phyloP scores from a whole-genome alignment of 2,329 filamentous ascomycete genomes.

The Fusarium neocosmosporiellum region DNA sequence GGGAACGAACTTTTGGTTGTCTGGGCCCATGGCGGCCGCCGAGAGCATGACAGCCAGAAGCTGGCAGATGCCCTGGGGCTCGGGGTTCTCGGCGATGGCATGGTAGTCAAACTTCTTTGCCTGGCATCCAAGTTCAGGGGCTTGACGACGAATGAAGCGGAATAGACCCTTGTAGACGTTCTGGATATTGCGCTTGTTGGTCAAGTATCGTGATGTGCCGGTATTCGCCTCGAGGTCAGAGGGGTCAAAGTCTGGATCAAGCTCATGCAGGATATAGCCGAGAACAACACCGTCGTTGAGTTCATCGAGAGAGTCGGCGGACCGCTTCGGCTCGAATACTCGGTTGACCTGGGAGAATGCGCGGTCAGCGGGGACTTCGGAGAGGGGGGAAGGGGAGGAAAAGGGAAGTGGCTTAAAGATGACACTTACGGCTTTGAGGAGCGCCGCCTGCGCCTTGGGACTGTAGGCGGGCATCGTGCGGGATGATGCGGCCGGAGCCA shows the following conservation, averaged over 20 bases:
- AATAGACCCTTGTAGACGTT: conserved; percentile 65
- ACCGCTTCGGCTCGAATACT: conserved; percentile 58
- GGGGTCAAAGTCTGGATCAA: conserved; percentile 68
- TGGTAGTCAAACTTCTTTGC: conserved; percentile 67
- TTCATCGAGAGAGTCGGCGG: conserved; percentile 62
- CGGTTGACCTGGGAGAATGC: conserved; percentile 45
- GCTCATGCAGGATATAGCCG: conserved; percentile 66
- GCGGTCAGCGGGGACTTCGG: conserved; percentile 23
- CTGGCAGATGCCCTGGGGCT: conserved; percentile 66
- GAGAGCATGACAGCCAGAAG: conserved; percentile 71
- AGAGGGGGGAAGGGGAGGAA: conserved; percentile 3
- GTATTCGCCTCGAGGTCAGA: conserved; percentile 62
- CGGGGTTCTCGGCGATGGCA: conserved; percentile 67
- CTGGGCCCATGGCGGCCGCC: conserved; percentile 69
- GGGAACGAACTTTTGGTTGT: conserved; percentile 64
- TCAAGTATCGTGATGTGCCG: conserved; percentile 57
- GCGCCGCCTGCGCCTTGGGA: conserved; percentile 61
- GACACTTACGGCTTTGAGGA: conserved; percentile 65
- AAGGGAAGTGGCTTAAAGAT: conserved; percentile 10
- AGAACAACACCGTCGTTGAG: conserved; percentile 66
- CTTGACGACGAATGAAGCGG: conserved; percentile 65
- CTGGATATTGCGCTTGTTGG: conserved; percentile 64
- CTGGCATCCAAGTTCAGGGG: conserved; percentile 62
- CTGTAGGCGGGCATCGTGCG: conserved; percentile 53
- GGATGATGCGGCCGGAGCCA: conserved; percentile 14